Evolutionary conservation across 108 stramenopile genomes (phyloP).

Genomic region (Cylindrotheca fusiformis): DNA sequence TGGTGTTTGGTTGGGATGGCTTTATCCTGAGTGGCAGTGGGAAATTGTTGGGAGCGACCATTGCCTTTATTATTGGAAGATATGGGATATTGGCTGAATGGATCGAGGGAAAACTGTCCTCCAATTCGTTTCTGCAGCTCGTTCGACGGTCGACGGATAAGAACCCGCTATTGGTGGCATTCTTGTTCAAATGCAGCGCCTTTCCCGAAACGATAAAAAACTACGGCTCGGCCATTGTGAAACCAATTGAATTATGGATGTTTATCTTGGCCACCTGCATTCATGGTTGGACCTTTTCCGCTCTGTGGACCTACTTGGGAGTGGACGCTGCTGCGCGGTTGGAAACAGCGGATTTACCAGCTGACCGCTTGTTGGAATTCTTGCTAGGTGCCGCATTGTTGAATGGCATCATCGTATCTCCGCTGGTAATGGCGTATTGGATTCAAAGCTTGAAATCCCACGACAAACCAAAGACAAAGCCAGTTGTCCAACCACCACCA

Average conservation of each 20-base stretch:
- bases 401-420: constrained; percentile 40
- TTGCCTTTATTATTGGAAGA: constrained; percentile 57
- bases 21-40: constrained; percentile 38
- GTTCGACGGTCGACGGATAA: constrained; percentile 26
- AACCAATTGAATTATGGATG: constrained; percentile 27
- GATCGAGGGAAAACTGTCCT: constrained; percentile 39
- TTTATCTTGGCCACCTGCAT: constrained; percentile 40
- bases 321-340: constrained; percentile 53
- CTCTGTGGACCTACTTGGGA: constrained; percentile 72
- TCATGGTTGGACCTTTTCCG: constrained; percentile 72
- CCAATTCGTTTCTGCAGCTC: constrained; percentile 51
- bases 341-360: constrained; percentile 13
- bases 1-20: constrained; percentile 40
- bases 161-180: constrained; percentile 44
- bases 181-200: constrained; percentile 59
- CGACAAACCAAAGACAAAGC: not conserved
- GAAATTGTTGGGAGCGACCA: constrained; percentile 62
- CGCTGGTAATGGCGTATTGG: constrained; percentile 44
- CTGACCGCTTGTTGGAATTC: constrained; percentile 15
- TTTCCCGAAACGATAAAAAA: constrained; percentile 87
- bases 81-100: constrained; percentile 30
- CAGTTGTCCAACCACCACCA: too few species aligned
- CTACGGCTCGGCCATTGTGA: constrained; percentile 39
- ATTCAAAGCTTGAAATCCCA: constrained; percentile 28
- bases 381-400: constrained; percentile 21